phyloP scores from a whole-genome alignment of 1,139 yeast genomes.

The Ogataea hybrid region DNA sequence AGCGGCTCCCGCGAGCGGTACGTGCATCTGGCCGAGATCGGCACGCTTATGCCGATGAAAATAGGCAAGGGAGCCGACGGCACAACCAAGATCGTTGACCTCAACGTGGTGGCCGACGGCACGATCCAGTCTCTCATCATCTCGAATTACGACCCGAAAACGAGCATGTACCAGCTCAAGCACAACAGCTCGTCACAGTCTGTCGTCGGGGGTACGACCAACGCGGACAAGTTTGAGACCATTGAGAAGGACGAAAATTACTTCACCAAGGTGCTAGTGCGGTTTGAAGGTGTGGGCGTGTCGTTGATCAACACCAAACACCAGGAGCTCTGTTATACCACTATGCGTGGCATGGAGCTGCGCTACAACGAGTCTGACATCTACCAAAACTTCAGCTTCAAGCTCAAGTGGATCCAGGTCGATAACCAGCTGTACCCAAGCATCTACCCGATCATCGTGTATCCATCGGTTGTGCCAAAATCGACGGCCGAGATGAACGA shows the following conservation, averaged over 20 bases:
- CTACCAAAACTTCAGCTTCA: conserved; percentile 76
- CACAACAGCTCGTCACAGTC: conserved; percentile 35
- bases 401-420: conserved; percentile 90
- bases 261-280: conserved; percentile 56
- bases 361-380: conserved; percentile 81
- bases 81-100: conserved; percentile 57
- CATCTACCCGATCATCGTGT: conserved; percentile 82
- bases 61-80: conserved; percentile 50
- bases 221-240: conserved; percentile 55
- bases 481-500: conserved; percentile 79
- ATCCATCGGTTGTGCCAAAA: conserved; percentile 89
- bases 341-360: conserved; percentile 77
- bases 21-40: conserved; percentile 88
- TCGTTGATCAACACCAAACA: conserved; percentile 71
- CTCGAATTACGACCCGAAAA: conserved; percentile 75
- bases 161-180: conserved; percentile 66
- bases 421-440: conserved; percentile 93
- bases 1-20: conserved; percentile 73
- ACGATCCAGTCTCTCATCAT: conserved; percentile 88
- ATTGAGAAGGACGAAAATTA: conserved; percentile 69
- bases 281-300: conserved; percentile 85
- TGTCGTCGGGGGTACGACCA: conserved; percentile 4
- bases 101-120: conserved; percentile 95
- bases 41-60: conserved; percentile 84
- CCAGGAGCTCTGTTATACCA: conserved; percentile 80